Evolutionary conservation across 2,329 filamentous ascomycete species (phyloP).

Genomic region (Uncinocarpus reesii): DNA sequence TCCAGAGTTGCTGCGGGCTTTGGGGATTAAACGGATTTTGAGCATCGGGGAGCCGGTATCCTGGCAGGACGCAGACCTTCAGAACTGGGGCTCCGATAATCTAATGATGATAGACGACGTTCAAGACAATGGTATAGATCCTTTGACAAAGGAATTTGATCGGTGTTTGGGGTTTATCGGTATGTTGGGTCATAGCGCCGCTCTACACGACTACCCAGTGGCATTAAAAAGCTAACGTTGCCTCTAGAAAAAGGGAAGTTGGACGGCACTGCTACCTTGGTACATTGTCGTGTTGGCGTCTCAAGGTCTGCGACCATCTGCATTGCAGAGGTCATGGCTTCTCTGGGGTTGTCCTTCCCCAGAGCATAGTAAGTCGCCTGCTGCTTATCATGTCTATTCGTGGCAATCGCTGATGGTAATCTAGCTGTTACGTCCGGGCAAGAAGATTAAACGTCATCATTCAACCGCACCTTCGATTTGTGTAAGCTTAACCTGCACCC

Average conservation of each 20-base stretch:
- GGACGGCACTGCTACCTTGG: constrained; percentile 73
- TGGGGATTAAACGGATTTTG: constrained; percentile 79
- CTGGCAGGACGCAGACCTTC: constrained; percentile 63
- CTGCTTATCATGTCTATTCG: neutral
- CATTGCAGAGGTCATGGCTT: constrained; percentile 95
- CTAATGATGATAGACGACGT: constrained; percentile 73
- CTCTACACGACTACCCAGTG: too few species aligned
- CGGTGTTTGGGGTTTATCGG: constrained; percentile 85
- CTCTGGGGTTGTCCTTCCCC: constrained; percentile 69
- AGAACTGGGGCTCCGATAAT: constrained; percentile 66
- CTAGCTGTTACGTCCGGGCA: constrained; percentile 78
- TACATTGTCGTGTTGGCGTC: constrained; percentile 93
- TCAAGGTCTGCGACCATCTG: constrained; percentile 94
- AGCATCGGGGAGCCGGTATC: constrained; percentile 83
- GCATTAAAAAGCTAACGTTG: neutral
- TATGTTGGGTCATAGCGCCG: constrained; percentile 36
- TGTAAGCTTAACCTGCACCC: constrained; percentile 39
- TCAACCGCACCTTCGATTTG: constrained; percentile 88
- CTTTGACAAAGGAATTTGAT: constrained; percentile 73
- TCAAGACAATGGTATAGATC: constrained; percentile 94
- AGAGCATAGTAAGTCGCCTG: constrained; percentile 65
- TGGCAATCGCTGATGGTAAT: constrained; percentile 7
- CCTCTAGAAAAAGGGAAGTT: constrained; percentile 62
- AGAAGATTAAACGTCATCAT: constrained; percentile 94
- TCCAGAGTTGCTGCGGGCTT: constrained; percentile 62